These are phyloP conservation scores for Cyberlindnera xishuangbannaensis DNA, from an alignment of 805 yeast species.

Conservation along the genomic window DNA sequence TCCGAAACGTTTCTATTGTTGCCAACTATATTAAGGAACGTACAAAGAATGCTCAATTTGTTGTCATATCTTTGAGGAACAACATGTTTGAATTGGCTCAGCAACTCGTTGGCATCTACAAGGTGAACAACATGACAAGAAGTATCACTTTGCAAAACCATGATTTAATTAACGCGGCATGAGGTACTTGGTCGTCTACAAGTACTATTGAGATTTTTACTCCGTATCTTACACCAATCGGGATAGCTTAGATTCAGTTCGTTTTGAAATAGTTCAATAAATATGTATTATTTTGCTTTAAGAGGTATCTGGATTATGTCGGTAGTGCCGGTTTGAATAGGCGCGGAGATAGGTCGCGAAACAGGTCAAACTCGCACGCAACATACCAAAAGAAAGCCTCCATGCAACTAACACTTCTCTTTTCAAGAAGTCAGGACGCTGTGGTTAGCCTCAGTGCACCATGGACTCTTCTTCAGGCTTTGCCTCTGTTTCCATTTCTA, in stretches of 20 bases:
- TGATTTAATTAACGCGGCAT: constrained; percentile 31
- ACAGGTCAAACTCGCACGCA: no score
- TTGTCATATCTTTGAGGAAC: constrained; percentile 90
- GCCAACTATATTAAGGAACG: constrained; percentile 95
- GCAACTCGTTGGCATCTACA: constrained; percentile 92
- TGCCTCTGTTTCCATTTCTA: constrained; percentile 27
- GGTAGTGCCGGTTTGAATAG: no score
- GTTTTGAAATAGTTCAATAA: no score
- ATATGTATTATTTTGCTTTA: no score
- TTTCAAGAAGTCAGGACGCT: no score
- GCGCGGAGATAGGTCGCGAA: no score
- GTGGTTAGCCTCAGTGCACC: background rate
- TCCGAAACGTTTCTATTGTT: constrained; percentile 93
- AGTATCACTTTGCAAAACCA: constrained; percentile 73
- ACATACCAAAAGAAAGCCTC: no score
- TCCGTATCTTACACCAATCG: no score
- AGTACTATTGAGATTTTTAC: no score
- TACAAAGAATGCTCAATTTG: constrained; percentile 93
- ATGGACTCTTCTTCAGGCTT: constrained; percentile 28
- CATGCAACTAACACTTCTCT: no score
- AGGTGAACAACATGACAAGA: constrained; percentile 83
- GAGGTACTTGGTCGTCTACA: background rate
- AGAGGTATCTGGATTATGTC: no score
- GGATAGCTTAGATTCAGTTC: no score
- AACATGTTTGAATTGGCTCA: constrained; percentile 97